These are phyloP conservation scores for Cercospora sesami DNA, from an alignment of 2,329 filamentous ascomycete genomes.

Conservation along the genomic window DNA sequence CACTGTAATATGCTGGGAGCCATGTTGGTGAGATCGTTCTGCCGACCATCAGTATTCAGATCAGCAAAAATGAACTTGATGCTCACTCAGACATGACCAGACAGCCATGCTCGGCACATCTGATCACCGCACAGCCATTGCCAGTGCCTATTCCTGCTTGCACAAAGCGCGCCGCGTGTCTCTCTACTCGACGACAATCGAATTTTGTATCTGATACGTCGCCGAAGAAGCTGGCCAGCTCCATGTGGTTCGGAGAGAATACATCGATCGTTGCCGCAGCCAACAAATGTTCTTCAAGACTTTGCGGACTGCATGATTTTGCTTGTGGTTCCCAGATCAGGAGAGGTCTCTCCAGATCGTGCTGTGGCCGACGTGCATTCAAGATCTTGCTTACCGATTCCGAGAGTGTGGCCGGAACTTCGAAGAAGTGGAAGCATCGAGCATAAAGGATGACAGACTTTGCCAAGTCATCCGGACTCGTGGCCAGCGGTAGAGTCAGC, in stretches of 20 bases:
- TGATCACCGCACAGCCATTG: slow-evolving; percentile 26
- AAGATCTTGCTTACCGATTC: slow-evolving; percentile 16
- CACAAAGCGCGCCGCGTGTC: slow-evolving; percentile 28
- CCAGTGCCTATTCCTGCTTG: slow-evolving; percentile 18
- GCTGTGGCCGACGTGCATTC: neutral
- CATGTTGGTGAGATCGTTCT: slow-evolving; percentile 16
- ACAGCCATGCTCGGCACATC: slow-evolving; percentile 33
- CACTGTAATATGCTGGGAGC: slow-evolving; percentile 27
- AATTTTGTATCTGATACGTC: slow-evolving; percentile 9
- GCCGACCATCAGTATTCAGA: neutral
- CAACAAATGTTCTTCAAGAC: slow-evolving; percentile 23
- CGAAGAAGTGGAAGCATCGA: slow-evolving; percentile 33
- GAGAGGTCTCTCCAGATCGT: slow-evolving; percentile 14
- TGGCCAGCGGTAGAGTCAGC: slow-evolving; percentile 29
- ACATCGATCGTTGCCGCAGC: slow-evolving; percentile 27
- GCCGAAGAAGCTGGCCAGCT: slow-evolving; percentile 31
- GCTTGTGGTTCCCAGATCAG: slow-evolving; percentile 36
- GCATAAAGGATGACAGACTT: slow-evolving; percentile 8
- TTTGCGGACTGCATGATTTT: slow-evolving; percentile 30
- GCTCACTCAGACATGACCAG: slow-evolving; percentile 22
- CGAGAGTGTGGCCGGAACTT: slow-evolving; percentile 23
- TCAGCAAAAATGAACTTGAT: neutral
- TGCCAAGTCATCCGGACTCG: slow-evolving; percentile 21
- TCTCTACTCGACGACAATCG: slow-evolving; percentile 22
- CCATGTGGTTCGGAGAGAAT: slow-evolving; percentile 37